A percentile compares a stretch with the other conserved stretches of the same genome.
Conservation (phyloP, 257 asterid genomes). For the Lycium ferocissimum region DNA sequence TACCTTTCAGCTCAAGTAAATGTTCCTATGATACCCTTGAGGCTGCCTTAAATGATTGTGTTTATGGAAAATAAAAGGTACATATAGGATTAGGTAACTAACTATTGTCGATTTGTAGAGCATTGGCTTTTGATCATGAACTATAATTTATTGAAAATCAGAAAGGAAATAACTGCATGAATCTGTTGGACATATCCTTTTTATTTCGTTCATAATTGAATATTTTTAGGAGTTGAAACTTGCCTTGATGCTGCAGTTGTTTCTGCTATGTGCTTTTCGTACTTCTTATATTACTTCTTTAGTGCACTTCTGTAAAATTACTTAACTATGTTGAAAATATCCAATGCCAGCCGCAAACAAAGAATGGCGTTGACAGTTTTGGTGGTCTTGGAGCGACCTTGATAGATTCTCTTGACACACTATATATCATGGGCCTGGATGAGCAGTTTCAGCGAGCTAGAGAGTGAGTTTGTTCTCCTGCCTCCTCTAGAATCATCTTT, state of each 20-base stretch:
- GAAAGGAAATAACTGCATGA: conserved; percentile 10
- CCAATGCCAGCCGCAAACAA: conserved; percentile 82
- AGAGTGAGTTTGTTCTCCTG: conserved; percentile 68
- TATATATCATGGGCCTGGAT: conserved; percentile 95
- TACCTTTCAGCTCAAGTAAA: neutral
- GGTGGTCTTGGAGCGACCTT: conserved; percentile 99
- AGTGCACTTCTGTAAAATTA: conserved; percentile 22
- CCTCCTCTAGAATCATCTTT: conserved; percentile 21
- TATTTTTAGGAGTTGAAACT: conserved; percentile 11
- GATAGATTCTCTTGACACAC: conserved; percentile 93
- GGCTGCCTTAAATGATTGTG: neutral
- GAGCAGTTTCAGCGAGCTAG: conserved; percentile 95
- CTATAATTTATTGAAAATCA: conserved; percentile 16
- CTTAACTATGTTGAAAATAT: conserved; percentile 35
- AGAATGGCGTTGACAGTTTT: conserved; percentile 91
- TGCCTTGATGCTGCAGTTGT: conserved; percentile 25
- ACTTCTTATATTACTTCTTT: conserved; percentile 19
- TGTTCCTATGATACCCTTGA: neutral
- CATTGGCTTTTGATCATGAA: conserved; percentile 5
- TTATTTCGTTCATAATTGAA: neutral
- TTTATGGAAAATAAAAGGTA: conserved; percentile 3
- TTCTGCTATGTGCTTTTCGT: conserved; percentile 24
- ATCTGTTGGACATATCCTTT: conserved; percentile 22
- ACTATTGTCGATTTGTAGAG: neutral
- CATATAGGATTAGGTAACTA: neutral